Conservation (phyloP, 2,329 filamentous ascomycete genomes). For the Aphanocladium album region DNA sequence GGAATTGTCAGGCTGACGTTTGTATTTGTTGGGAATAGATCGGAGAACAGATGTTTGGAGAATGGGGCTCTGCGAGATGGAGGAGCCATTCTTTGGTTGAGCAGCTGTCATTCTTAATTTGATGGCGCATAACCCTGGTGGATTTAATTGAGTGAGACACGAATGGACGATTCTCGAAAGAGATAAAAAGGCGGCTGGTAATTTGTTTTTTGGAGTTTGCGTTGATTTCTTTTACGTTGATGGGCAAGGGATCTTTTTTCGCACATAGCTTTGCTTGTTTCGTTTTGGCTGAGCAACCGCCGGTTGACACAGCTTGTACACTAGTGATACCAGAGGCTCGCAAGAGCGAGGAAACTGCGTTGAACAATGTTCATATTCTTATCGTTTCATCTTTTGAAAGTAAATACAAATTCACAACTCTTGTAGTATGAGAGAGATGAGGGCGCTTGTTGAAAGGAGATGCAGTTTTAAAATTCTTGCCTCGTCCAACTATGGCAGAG, state of each 20-base stretch:
- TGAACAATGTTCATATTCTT: not conserved
- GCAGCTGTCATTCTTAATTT: not conserved
- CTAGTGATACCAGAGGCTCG: constrained; percentile 4
- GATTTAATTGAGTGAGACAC: not conserved
- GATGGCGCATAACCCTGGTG: not conserved
- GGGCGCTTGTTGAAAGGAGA: too few relatives aligned
- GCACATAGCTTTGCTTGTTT: not conserved
- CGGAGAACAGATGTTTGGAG: constrained; percentile 11
- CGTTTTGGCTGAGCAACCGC: not conserved
- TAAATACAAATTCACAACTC: not conserved
- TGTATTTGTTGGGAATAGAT: not conserved
- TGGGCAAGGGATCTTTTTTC: not conserved
- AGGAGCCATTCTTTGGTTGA: constrained; percentile 9
- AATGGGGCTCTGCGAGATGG: constrained; percentile 11
- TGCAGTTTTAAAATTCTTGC: too few relatives aligned
- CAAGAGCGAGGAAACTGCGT: not conserved
- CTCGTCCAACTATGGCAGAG: too few relatives aligned
- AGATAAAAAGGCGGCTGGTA: not conserved
- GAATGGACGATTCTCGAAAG: not conserved
- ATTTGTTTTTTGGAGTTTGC: not conserved
- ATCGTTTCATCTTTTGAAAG: not conserved
- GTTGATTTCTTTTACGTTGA: not conserved
- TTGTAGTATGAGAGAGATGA: too few relatives aligned
- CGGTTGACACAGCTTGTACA: not conserved
- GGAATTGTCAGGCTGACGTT: constrained; percentile 5